Evolutionary conservation across 208 protist species (phyloP).

Genomic region (Crithidia acanthocephali): DNA sequence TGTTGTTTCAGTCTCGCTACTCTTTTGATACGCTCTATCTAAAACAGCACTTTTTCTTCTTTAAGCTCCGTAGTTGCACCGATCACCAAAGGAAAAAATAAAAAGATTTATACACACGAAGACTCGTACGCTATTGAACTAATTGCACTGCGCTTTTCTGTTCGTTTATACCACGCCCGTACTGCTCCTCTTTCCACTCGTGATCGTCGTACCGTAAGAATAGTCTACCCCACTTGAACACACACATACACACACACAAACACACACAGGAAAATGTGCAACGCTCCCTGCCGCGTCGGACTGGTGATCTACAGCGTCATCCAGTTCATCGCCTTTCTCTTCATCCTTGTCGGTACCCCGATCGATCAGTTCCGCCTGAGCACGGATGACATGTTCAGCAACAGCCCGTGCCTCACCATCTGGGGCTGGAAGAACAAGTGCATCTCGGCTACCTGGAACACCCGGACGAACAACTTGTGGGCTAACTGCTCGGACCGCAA

Average conservation of each 20-base stretch:
- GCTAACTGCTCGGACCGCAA: conserved; percentile 23
- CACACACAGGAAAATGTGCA: background rate
- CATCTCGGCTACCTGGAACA: conserved; percentile 25
- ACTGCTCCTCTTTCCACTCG: too few relatives aligned
- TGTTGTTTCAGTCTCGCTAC: background rate
- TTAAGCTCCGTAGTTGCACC: too few relatives aligned
- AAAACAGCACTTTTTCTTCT: background rate
- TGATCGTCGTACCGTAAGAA: too few relatives aligned
- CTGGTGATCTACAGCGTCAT: conserved; percentile 48
- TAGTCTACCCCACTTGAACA: too few relatives aligned
- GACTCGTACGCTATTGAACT: too few relatives aligned
- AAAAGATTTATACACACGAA: too few relatives aligned
- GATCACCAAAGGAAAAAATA: background rate
- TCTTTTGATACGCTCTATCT: background rate
- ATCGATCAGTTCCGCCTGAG: conserved; percentile 55
- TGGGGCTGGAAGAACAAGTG: conserved; percentile 58
- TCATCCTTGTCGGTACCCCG: conserved; percentile 55
- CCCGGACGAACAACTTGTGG: conserved; percentile 22
- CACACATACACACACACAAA: too few relatives aligned
- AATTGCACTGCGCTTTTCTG: too few relatives aligned
- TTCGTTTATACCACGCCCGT: too few relatives aligned
- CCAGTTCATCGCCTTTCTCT: conserved; percentile 43
- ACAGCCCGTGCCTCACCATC: conserved; percentile 42
- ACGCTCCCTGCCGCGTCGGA: conserved; percentile 18
- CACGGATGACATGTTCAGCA: background rate